These are phyloP conservation scores for Taphrina betulina DNA, from an alignment of 1,139 yeast genomes.

Conservation along the genomic window DNA sequence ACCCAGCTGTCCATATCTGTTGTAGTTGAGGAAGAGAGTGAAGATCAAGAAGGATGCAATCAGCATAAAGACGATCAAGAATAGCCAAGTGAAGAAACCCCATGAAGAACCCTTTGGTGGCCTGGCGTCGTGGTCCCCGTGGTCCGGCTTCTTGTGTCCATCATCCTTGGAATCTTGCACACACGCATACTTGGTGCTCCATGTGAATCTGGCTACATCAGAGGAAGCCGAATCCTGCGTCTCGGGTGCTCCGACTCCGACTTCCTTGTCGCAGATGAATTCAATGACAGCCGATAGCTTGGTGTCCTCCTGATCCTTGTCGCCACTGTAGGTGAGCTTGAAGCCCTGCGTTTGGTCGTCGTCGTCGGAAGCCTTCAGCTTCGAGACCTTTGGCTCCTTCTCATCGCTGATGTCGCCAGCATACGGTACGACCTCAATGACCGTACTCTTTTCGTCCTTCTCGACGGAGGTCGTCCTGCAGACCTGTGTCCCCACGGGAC, in stretches of 20 bases:
- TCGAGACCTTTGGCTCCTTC: not conserved
- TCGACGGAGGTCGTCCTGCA: slow-evolving; percentile 7
- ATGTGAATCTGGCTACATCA: slow-evolving; percentile 7
- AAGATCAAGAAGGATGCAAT: slow-evolving; percentile 20
- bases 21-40: slow-evolving; percentile 25
- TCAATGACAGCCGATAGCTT: slow-evolving; percentile 8
- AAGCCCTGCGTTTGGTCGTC: slow-evolving; percentile 10
- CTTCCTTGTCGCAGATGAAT: slow-evolving; percentile 13
- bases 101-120: slow-evolving; percentile 20
- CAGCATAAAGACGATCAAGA: slow-evolving; percentile 24
- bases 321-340: not conserved
- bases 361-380: too few relatives aligned
- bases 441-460: slow-evolving; percentile 9
- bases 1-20: slow-evolving; percentile 25
- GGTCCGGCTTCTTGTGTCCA: slow-evolving; percentile 3
- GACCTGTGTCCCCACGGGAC: slow-evolving; percentile 63
- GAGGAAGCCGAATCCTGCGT: not conserved
- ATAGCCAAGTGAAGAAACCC: slow-evolving; percentile 31
- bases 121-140: not conserved
- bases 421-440: slow-evolving; percentile 18
- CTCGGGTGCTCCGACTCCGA: slow-evolving; percentile 11
- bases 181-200: slow-evolving; percentile 25
- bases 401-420: slow-evolving; percentile 1
- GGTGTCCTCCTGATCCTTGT: not conserved
- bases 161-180: not conserved